These are phyloP conservation scores for Tardiomyces digboiensis DNA, from an alignment of 1,139 yeast species.

Conservation along the genomic window DNA sequence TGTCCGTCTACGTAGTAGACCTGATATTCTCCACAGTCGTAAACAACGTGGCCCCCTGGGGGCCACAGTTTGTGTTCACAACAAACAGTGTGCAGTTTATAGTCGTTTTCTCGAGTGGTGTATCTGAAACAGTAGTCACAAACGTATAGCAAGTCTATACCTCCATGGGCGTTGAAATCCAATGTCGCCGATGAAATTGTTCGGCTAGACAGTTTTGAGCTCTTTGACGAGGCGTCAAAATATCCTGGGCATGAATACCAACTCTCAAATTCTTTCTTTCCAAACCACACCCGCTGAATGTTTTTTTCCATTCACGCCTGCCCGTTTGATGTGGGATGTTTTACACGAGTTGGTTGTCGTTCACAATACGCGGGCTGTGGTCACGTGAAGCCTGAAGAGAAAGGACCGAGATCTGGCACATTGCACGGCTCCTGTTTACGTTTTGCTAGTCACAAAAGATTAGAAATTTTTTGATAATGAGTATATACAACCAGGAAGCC, in stretches of 20 bases:
- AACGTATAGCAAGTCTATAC: conserved; percentile 20
- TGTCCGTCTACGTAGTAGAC: conserved; percentile 63
- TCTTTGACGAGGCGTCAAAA: conserved; percentile 32
- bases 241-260: conserved; percentile 87
- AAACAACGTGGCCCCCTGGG: conserved; percentile 66
- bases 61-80: conserved; percentile 39
- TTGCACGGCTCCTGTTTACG: too few species aligned
- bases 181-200: background rate
- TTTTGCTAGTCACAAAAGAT: too few species aligned
- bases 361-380: too few species aligned
- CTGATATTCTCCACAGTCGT: conserved; percentile 46
- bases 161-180: background rate
- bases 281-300: conserved; percentile 55
- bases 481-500: too few species aligned
- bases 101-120: conserved; percentile 33
- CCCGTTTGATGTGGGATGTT: too few species aligned
- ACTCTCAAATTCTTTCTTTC: conserved; percentile 54
- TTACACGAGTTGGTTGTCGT: too few species aligned
- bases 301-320: conserved; percentile 31
- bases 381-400: too few species aligned
- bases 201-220: conserved; percentile 5
- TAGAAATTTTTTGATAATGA: too few species aligned
- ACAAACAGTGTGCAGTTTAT: conserved; percentile 21
- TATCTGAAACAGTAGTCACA: conserved; percentile 85
- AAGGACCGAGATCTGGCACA: too few species aligned